These are phyloP conservation scores for Heliosperma pusillum DNA, from an alignment of 148 eudicot genomes.

Conservation along the genomic window DNA sequence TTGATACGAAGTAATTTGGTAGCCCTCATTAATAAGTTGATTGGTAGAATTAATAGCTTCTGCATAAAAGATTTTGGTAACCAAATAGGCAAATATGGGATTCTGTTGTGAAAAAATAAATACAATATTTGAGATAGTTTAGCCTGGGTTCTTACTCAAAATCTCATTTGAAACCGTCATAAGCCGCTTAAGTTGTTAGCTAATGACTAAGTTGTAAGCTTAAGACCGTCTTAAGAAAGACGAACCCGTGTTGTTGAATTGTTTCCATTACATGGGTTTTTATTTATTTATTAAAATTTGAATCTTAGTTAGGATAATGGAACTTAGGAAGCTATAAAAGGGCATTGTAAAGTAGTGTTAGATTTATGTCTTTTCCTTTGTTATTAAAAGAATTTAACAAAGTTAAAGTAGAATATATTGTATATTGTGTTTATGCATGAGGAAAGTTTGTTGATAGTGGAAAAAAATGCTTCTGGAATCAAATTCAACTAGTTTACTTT, in stretches of 20 bases:
- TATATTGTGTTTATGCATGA: constrained; percentile 29
- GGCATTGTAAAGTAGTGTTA: constrained; percentile 15
- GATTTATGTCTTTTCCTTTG: constrained; percentile 20
- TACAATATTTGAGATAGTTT: too few relatives aligned
- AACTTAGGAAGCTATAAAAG: constrained; percentile 9
- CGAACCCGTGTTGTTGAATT: neutral
- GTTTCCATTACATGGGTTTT: neutral
- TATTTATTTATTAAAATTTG: neutral
- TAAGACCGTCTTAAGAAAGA: neutral
- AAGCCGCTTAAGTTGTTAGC: too few relatives aligned
- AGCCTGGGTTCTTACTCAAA: neutral
- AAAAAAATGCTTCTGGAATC: constrained; percentile 1
- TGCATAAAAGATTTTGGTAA: neutral
- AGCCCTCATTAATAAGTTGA: neutral
- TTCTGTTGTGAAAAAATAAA: constrained; percentile 14
- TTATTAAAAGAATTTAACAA: constrained; percentile 17
- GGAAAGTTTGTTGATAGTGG: constrained; percentile 13
- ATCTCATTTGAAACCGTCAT: neutral
- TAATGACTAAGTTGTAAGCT: neutral
- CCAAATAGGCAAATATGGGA: neutral
- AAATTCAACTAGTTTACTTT: neutral
- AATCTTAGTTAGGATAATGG: constrained; percentile 14
- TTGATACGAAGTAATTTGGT: constrained; percentile 11
- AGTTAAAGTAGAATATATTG: constrained; percentile 28
- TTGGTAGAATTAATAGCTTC: neutral